Evolutionary conservation across 1,139 yeast species (phyloP), one percentile per base, ranked within the genome.

Genomic region (Pichia cactophila): DNA sequence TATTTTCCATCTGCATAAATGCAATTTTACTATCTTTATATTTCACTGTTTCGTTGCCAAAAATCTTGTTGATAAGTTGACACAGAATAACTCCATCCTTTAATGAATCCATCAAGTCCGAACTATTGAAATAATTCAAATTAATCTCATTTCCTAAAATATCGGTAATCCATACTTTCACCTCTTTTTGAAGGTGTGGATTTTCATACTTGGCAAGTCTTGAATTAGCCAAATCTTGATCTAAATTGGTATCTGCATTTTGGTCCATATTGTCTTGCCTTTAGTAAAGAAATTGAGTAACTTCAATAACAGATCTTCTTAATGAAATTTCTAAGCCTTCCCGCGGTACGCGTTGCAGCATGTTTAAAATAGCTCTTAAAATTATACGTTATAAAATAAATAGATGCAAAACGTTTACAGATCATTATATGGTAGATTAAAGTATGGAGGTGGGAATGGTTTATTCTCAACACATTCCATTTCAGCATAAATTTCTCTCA

Each of bases 1-100:
- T 86, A 60, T 87, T 87, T 62, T 88, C 96, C 95, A 87, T 87
- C 68, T 71, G 62, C 11, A 86, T 81, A 66, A 88, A 88, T 3
- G 96, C 92, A 84, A 86, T 81, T 46, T 70, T 71, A n/a, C 89
- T 79, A 45, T 71, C 72, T 61, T 83, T 86, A 64, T 66, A 82
- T 56, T 72, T 78, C 50, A 81, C 55, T 64, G 77, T 57, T 2
- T 58, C 58, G 1, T 69, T 66, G 42, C 69, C 60, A 62, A 59
- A 62, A 4, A 76, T 64, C 33, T 64, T 57, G 54, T 71, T 66
- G 44, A 69, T 61, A 57, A 75, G 64, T 58, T 69, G 66, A 62
- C 95, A 85, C 23, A 88, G 68, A 0, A 80, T 65, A 3, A 76
- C 77, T 2, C 96, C 96, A 57, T 80, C 85, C 57, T 78, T 80